These are phyloP conservation scores for Tetrastigma voinierianum DNA, from an alignment of 164 flowering plant species.

Conservation along the genomic window DNA sequence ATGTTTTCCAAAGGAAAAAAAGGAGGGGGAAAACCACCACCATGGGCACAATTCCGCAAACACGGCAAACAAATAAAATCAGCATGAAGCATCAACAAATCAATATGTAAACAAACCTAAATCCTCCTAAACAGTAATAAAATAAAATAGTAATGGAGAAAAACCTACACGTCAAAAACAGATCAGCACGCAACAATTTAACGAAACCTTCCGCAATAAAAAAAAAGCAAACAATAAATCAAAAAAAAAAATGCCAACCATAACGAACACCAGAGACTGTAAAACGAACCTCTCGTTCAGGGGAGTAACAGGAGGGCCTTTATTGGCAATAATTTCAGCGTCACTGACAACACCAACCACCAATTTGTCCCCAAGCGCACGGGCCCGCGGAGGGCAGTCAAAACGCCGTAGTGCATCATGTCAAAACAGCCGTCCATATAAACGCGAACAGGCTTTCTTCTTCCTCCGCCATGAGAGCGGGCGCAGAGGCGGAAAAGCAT, in stretches of 20 bases:
- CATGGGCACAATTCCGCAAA: no score
- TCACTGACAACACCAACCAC: constrained; percentile 97
- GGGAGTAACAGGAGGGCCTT: constrained; percentile 95
- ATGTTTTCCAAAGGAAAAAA: no score
- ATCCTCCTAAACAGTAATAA: no score
- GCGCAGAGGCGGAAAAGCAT: constrained; percentile 18
- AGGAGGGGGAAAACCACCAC: no score
- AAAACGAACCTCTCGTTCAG: constrained; percentile 68
- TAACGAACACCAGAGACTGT: no score
- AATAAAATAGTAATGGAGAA: no score
- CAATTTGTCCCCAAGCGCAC: constrained; percentile 88
- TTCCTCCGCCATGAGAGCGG: constrained; percentile 36
- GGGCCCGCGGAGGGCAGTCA: constrained; percentile 93
- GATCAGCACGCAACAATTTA: no score
- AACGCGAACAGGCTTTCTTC: constrained; percentile 72
- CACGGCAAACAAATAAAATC: no score
- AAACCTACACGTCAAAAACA: no score
- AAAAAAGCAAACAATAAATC: neutral
- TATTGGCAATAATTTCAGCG: constrained; percentile 83
- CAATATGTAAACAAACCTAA: no score
- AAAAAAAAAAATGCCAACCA: neutral
- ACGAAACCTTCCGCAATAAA: no score
- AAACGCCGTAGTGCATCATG: constrained; percentile 98
- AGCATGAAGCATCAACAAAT: no score
- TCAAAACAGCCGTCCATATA: constrained; percentile 99